Evolutionary conservation across 2,329 filamentous ascomycete genomes (phyloP), one percentile per base, ranked within the genome.

Genomic region (Fonsecaea multimorphosa): DNA sequence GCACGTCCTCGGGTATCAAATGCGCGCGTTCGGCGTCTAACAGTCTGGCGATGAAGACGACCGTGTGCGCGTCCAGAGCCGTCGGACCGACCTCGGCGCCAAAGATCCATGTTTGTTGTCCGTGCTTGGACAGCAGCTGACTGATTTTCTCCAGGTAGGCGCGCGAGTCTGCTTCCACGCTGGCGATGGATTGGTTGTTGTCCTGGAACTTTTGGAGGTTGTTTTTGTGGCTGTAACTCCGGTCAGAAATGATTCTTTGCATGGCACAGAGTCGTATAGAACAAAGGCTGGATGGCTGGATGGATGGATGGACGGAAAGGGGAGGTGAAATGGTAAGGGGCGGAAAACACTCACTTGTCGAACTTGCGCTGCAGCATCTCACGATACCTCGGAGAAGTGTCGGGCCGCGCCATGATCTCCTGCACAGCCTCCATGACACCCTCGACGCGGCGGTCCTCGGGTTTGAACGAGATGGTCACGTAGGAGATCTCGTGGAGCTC

Each of bases 401-500:
- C 51, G 3, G 55, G 46, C 27, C 31, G 51, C 2, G 22, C 49
- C 44, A 60, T 54, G 36, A 54, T 51, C 34, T 36, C n/a, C 24
- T 34, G 46, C 9, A 64, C 44, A n/a, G 16, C n/a, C n/a, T 60
- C 44, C 49, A 60, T 55, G 57, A 64, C 40, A 2, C 62, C 62
- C 24, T 59, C 62, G 56, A n/a, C 7, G 12, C 62, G 56, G 19
- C 62, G 51, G 14, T 64, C 62, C 34, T 59, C 62, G 36, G 62
- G 49, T 24, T 54, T 63, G 64, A 66, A 66, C 12, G 64, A 63
- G 11, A 66, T 27, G 51, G 46, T 63, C 29, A 66, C 58, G 44
- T 53, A 66, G 16, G 49, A 63, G 22, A 66, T 53, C 14, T 54
- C n/a, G 27, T 66, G 64, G 11, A 66, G 54, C 36, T 66, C 54